Evolutionary conservation across 139 green algal species (phyloP), one percentile per base, ranked within the genome.

Genomic region (Protoeuglena noctilucae): DNA sequence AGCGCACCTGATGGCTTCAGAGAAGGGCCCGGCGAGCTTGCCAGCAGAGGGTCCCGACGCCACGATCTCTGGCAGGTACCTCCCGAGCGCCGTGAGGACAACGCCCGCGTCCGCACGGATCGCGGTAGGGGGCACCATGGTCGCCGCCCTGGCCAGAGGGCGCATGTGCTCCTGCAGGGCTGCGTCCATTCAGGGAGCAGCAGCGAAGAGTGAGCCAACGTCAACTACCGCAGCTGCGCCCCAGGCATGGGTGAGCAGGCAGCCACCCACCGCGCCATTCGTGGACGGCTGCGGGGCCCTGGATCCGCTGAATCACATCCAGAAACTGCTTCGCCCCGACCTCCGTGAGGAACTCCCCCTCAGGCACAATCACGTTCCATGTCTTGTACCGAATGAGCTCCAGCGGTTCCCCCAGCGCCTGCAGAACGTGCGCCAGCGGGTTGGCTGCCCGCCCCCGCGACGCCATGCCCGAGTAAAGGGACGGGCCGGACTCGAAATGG

Each of bases 311-410:
- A 46, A 88, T 41, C 41, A 91, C 64, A 1, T 82, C 73, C 9
- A 41, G 40, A 41, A 93, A 92, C 48, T 83, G 74, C 55, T 85
- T 69, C 29, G 75, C 81, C 48, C 79, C 79, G 17, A 84, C 71
- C 59, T 82, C 40, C 2, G 74, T 82, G 9, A 85, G 23, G 41
- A 87, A 95, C 24, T 71, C 54, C 0, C 89, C 89, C 62, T 97
- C 92, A 7, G 92, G 91, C 41, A 97, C 67, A 18, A 94, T 48
- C 24, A 92, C 84, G 55, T 93, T 94, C 92, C 92, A 99, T 21
- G 57, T 76, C 62, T 96, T 78, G 70, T 97, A 99, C 18, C 77
- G 48, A 2, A 88, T 66, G 16, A 84, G 64, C 17, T 89, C 78
- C 53, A 94, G 70, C 2, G 67, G 55, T 67, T 93, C 81, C 0